phyloP scores from a whole-genome alignment of 1,284 basidiomycete genomes.

The Marasmius fiardii region DNA sequence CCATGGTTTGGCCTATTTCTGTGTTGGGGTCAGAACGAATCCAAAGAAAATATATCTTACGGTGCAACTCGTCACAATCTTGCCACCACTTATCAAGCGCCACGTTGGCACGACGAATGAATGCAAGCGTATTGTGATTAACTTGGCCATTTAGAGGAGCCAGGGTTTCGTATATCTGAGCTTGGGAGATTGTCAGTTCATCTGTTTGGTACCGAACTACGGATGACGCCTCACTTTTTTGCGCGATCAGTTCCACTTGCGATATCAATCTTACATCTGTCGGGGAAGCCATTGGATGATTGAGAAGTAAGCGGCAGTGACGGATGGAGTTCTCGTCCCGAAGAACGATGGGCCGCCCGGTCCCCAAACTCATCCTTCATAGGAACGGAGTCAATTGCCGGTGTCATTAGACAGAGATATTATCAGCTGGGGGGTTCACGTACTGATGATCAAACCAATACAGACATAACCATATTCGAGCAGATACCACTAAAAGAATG shows the following conservation, averaged over 20 bases:
- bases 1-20: constrained; percentile 68
- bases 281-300: constrained; percentile 81
- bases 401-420: constrained; percentile 4
- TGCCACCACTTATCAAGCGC: constrained; percentile 88
- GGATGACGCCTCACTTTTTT: constrained; percentile 63
- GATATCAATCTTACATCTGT: constrained; percentile 88
- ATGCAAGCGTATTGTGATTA: constrained; percentile 78
- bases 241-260: constrained; percentile 85
- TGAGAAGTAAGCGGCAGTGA: constrained; percentile 77
- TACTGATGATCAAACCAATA: constrained; percentile 94
- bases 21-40: constrained; percentile 6
- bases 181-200: constrained; percentile 33
- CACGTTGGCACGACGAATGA: constrained; percentile 81
- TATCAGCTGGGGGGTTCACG: constrained; percentile 24
- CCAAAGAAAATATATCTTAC: constrained; percentile 34
- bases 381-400: constrained; percentile 18
- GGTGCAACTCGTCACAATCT: constrained; percentile 82
- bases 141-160: constrained; percentile 85
- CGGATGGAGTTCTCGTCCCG: constrained; percentile 86
- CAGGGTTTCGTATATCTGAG: constrained; percentile 87
- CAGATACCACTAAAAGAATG: constrained; percentile 69
- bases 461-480: constrained; percentile 90
- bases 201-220: not conserved
- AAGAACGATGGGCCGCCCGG: constrained; percentile 85
- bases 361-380: constrained; percentile 82